A percentile compares a stretch with the other conserved stretches of the same genome.
phyloP scores from a whole-genome alignment of 257 asterid species.

The Petunia secreta region DNA sequence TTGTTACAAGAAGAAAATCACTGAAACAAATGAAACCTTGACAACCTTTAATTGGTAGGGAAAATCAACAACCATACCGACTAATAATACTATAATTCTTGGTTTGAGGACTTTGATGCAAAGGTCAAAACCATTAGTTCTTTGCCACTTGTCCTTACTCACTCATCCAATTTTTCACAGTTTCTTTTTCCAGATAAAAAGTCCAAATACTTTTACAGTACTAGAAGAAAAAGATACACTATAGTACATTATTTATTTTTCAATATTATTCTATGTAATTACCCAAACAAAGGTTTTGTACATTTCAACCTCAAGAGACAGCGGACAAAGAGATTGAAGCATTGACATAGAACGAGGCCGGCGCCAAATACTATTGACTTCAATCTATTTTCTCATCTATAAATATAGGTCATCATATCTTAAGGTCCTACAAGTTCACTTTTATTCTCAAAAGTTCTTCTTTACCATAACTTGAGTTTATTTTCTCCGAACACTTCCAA shows the following conservation, averaged over 20 bases:
- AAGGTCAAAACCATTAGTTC: slow-evolving; percentile 56
- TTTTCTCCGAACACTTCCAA: background rate
- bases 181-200: background rate
- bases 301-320: slow-evolving; percentile 25
- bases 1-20: slow-evolving; percentile 39
- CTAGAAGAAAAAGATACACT: too few species aligned
- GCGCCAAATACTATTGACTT: slow-evolving; percentile 86
- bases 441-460: slow-evolving; percentile 28
- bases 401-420: slow-evolving; percentile 43
- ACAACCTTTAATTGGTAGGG: slow-evolving; percentile 56
- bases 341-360: slow-evolving; percentile 50
- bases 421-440: slow-evolving; percentile 43
- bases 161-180: background rate
- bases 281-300: background rate
- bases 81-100: slow-evolving; percentile 38
- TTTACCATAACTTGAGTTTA: background rate
- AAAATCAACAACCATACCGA: slow-evolving; percentile 75
- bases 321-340: slow-evolving; percentile 12
- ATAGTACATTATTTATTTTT: too few species aligned
- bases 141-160: slow-evolving; percentile 44
- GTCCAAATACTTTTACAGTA: background rate
- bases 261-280: background rate
- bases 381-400: slow-evolving; percentile 38
- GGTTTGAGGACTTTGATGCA: slow-evolving; percentile 38
- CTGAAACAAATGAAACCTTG: slow-evolving; percentile 42